Evolutionary conservation across 2,329 filamentous ascomycete genomes (phyloP).

Genomic region (Bimuria novae-zelandiae): DNA sequence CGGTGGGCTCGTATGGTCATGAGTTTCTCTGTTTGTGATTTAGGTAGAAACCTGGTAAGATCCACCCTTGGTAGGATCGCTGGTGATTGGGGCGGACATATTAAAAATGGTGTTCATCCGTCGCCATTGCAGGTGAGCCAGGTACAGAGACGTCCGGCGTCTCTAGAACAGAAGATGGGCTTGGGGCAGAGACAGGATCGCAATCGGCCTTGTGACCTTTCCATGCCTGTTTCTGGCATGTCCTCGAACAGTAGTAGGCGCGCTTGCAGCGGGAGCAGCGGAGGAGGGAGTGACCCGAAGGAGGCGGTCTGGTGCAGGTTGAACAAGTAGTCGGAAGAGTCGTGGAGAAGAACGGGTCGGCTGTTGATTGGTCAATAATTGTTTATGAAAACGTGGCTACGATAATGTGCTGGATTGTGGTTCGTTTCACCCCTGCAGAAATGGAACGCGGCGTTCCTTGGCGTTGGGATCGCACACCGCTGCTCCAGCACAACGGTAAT

Average conservation of each 20-base stretch:
- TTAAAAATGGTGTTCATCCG: slow-evolving; percentile 4
- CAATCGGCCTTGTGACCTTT: slow-evolving; percentile 56
- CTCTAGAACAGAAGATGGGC: slow-evolving; percentile 27
- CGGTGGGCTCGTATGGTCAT: background rate
- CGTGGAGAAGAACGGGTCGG: slow-evolving; percentile 4
- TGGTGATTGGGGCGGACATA: background rate
- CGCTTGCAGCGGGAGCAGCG: slow-evolving; percentile 56
- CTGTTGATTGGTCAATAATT: slow-evolving; percentile 9
- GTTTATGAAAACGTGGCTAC: background rate
- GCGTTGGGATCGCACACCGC: slow-evolving; percentile 7
- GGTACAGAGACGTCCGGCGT: slow-evolving; percentile 36
- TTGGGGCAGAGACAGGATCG: slow-evolving; percentile 31
- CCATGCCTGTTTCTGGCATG: slow-evolving; percentile 59
- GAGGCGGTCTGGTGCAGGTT: slow-evolving; percentile 35
- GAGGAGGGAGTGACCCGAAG: slow-evolving; percentile 20
- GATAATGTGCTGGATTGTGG: slow-evolving; percentile 3
- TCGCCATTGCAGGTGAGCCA: slow-evolving; percentile 6
- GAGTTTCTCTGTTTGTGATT: too few species aligned
- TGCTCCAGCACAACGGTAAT: slow-evolving; percentile 4
- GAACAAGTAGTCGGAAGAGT: slow-evolving; percentile 5
- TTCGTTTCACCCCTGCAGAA: background rate
- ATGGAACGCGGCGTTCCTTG: slow-evolving; percentile 2
- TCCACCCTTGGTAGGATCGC: background rate
- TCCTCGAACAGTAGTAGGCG: slow-evolving; percentile 56
- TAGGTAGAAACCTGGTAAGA: too few species aligned